Base-by-base conservation (phyloP, 805 yeast species). In the Pichia ethanolica region DNA sequence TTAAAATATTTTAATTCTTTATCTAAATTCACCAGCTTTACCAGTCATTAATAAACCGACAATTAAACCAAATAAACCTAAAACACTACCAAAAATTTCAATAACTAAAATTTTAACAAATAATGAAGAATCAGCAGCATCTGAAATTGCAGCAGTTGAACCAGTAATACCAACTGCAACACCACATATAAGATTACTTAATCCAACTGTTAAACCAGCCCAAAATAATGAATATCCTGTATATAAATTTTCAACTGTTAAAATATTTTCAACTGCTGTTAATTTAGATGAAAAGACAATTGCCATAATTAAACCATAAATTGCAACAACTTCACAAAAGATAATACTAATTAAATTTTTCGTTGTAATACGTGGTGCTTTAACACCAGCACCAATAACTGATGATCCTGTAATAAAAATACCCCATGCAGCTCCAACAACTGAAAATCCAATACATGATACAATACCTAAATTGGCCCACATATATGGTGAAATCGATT, bases 401-500 rank as follows among this genome's bases (percentile, higher is more conserved):
- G 97, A 82, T 1, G 97, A 76, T 39, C 99, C 99, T 2, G 98
- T 91, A 53, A 93, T 79, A 67, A 91, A 93, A 58, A 93, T 93
- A 56, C 99, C 99, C 99, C 99, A 93, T 5, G 98, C 98, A 13
- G 99, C 99, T 38, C 99, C 99, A 39, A 90, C 84, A 13, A 93
- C 97, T 44, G 95, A 83, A 52, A 93, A 77, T 12, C 98, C 98
- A 58, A 95, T 89, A 70, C 99, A 91, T 46, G 82, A 70, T 13
- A 86, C 83, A 54, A 93, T 89, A 48, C 99, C 99, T 55, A 89
- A 68, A 55, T 79, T 78, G 32, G 97, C 98, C 98, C 98, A 93
- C 84, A 93, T 79, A 66, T 93, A 93, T 7, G 99, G 99, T 26
- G 97, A 89, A 3, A 93, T 81, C 36, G 84, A 73, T 57, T 82